phyloP scores from a whole-genome alignment of 2,329 filamentous ascomycete genomes.

The Fusarium sp. region DNA sequence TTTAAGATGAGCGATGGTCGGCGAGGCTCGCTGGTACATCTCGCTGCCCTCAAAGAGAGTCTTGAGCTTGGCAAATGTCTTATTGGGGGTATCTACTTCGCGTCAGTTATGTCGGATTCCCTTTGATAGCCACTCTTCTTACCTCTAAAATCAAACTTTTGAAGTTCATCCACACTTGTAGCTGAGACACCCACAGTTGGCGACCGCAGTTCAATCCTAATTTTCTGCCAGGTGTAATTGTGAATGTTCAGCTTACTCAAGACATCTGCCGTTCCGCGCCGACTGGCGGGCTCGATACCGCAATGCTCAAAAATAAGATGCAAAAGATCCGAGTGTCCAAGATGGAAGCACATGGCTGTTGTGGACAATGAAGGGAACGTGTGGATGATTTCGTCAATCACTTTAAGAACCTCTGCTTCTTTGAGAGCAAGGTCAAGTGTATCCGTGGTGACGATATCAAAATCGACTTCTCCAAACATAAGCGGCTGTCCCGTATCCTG shows the following conservation, averaged over 20 bases:
- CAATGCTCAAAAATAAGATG: constrained; percentile 92
- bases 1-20: constrained; percentile 82
- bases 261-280: constrained; percentile 81
- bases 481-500: constrained; percentile 83
- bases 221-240: constrained; percentile 83
- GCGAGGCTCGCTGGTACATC: constrained; percentile 78
- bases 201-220: constrained; percentile 84
- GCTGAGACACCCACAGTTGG: constrained; percentile 84
- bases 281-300: constrained; percentile 76
- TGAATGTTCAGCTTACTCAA: constrained; percentile 89
- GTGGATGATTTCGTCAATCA: constrained; percentile 88
- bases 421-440: constrained; percentile 86
- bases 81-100: constrained; percentile 62
- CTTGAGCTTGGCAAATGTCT: constrained; percentile 70
- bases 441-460: constrained; percentile 91
- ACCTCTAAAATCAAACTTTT: constrained; percentile 91
- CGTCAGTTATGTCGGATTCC: constrained; percentile 32
- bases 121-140: constrained; percentile 39
- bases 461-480: constrained; percentile 90
- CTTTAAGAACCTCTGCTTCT: constrained; percentile 93
- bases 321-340: constrained; percentile 89
- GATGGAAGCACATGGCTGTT: constrained; percentile 84
- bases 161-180: constrained; percentile 90
- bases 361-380: constrained; percentile 81
- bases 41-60: constrained; percentile 71